Base-by-base conservation (phyloP, 805 yeast species). In the Saturnispora silvae region DNA sequence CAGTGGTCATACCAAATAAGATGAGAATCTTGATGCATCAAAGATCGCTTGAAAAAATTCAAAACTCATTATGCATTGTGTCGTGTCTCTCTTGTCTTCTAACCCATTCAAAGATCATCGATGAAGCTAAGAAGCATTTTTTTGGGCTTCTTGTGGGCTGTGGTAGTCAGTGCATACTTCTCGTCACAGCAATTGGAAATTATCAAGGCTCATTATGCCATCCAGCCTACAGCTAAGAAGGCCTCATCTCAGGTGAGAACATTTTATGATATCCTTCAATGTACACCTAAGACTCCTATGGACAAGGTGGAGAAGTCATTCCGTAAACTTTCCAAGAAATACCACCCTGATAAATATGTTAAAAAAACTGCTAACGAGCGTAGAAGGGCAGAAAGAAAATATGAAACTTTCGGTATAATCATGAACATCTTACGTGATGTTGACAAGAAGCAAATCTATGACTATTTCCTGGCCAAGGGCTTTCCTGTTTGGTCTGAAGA, bases 311-410 rank as follows among this genome's bases (percentile, higher is more conserved):
- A 64, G 37, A 74, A 71, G 46, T 80, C 81, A 17, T 80, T 81
- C 60, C 75, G 83, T 52, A 78, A 74, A 48, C 53, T 79, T 23
- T 77, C 95, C 3, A 66, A 80, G 36, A 66, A 65, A 44, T 65
- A 81, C 47, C 98, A 89, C 53, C 98, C 98, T 0, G 98, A 89
- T 59, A 86, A 89, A 56, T 57, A 60, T 22, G n/a, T 41, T 8
- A 28, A n/a, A 15, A 60, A 57, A 34, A 60, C 60, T 31, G 56
- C 53, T 39, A 65, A 64, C 38, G 67, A 61, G 30, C 64, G 60
- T 40, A 72, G 72, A 44, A 53, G 57, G 17, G 81, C 80, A 4
- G 77, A 71, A 43, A 81, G 76, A 46, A 66, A 84, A 28, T 92
- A 78, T 53, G 84, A 89, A 49, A 64, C 89, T 20, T 68, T 92